These are phyloP conservation scores for Kwoniella mangroviensis DNA, from an alignment of 768 basidiomycete species.

Conservation along the genomic window DNA sequence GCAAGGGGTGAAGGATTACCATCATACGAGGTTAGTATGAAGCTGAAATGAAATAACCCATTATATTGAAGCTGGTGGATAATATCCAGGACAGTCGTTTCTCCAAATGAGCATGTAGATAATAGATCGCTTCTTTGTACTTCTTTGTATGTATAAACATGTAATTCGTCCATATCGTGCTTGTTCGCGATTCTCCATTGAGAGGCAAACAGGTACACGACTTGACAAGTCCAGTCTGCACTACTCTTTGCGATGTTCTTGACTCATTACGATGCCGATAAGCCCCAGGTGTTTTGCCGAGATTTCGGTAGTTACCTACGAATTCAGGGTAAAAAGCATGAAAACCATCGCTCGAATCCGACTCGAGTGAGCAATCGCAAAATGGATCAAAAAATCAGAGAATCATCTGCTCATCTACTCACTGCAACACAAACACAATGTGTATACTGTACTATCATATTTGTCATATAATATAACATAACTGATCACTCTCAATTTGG, in stretches of 20 bases:
- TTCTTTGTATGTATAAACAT: too few relatives aligned
- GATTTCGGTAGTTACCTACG: not conserved
- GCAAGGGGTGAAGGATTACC: constrained; percentile 10
- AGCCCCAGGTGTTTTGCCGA: constrained; percentile 1
- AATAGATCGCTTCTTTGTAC: too few relatives aligned
- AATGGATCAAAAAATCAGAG: not conserved
- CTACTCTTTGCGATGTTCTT: not conserved
- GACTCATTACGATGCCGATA: not conserved
- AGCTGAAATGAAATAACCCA: not conserved
- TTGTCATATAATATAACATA: not conserved
- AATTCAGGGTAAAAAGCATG: not conserved
- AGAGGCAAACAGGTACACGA: not conserved
- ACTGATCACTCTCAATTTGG: not conserved
- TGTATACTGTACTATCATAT: not conserved
- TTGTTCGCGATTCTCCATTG: too few relatives aligned
- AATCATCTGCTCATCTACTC: not conserved
- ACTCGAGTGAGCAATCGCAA: not conserved
- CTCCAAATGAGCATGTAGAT: too few relatives aligned
- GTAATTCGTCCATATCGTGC: too few relatives aligned
- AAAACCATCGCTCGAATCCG: not conserved
- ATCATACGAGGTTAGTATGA: constrained; percentile 2
- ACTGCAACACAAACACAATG: not conserved
- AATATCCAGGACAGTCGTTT: too few relatives aligned
- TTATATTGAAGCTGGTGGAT: too few relatives aligned
- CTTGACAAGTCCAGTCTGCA: not conserved